Evolutionary conservation across 2,329 filamentous ascomycete species (phyloP).

Genomic region (Fusarium setosum): DNA sequence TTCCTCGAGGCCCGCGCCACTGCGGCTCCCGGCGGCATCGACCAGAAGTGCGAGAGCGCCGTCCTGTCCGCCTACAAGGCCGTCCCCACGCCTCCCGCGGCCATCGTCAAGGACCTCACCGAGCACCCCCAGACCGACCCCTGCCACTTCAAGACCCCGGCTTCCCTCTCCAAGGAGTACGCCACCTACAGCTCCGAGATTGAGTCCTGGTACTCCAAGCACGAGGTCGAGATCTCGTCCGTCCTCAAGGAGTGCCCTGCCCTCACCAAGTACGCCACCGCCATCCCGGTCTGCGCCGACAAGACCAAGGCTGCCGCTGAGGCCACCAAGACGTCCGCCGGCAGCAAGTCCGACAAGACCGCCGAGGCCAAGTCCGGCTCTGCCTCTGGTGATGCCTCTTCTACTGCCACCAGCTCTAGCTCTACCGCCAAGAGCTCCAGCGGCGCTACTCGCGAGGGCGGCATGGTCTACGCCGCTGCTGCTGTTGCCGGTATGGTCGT

Average conservation of each 20-base stretch:
- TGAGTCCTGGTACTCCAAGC: conserved; percentile 44
- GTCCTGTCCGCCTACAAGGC: conserved; percentile 37
- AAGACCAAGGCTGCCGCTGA: background rate
- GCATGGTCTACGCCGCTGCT: conserved; percentile 44
- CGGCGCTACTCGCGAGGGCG: conserved; percentile 42
- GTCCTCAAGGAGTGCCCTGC: conserved; percentile 43
- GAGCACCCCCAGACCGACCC: conserved; percentile 44
- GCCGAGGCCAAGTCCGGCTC: background rate
- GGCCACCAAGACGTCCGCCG: conserved; percentile 13
- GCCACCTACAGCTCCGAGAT: conserved; percentile 46
- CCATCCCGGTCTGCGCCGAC: conserved; percentile 39
- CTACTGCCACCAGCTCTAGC: conserved; percentile 3
- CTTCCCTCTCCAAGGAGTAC: conserved; percentile 46
- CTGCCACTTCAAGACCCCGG: conserved; percentile 48
- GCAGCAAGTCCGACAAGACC: conserved; percentile 13
- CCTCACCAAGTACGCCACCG: conserved; percentile 28
- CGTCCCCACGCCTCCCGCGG: conserved; percentile 47
- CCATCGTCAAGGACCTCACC: conserved; percentile 40
- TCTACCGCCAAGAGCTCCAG: conserved; percentile 16
- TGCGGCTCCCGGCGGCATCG: conserved; percentile 10
- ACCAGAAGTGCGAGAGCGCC: conserved; percentile 38
- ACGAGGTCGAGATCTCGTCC: conserved; percentile 42
- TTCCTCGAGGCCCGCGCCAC: conserved; percentile 42
- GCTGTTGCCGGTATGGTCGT: conserved; percentile 45
- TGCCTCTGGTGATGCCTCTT: conserved; percentile 1